Percentiles rank a stretch among this genome's conserved stretches.
Conservation (phyloP, 176 grass and related monocot genomes). For the Triticum urartu region DNA sequence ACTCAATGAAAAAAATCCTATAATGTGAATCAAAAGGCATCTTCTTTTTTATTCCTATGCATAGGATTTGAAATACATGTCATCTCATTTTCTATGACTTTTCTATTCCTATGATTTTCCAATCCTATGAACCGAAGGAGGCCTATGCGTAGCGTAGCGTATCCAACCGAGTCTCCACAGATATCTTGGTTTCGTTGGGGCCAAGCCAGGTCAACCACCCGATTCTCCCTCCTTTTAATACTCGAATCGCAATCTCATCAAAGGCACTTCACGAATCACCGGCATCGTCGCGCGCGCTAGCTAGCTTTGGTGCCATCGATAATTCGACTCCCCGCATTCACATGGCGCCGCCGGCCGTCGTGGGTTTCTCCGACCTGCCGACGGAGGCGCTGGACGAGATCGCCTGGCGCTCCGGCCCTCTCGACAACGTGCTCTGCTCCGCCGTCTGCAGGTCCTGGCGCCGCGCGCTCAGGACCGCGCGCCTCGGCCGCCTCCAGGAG, state of each 20-base stretch:
- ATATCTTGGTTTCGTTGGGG: slow-evolving; percentile 2
- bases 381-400: not conserved
- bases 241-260: not conserved
- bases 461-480: not conserved
- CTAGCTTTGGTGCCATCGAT: too few relatives aligned
- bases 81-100: too few relatives aligned
- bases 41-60: too few relatives aligned
- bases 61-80: too few relatives aligned
- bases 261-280: not conserved
- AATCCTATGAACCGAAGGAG: too few relatives aligned
- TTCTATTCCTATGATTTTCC: too few relatives aligned
- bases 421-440: slow-evolving; percentile 10
- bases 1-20: too few relatives aligned
- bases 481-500: not conserved
- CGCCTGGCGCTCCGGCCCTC: not conserved
- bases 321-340: too few relatives aligned
- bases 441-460: slow-evolving; percentile 6
- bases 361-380: not conserved
- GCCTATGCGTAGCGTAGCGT: too few relatives aligned
- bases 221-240: not conserved
- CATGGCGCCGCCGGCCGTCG: not conserved
- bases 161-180: not conserved
- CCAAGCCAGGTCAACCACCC: not conserved
- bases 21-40: too few relatives aligned
- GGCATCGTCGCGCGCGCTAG: too few relatives aligned